A percentile compares a stretch with the other conserved stretches of the same genome.
Conservation (phyloP, 148 eudicot genomes). For the Silene latifolia region DNA sequence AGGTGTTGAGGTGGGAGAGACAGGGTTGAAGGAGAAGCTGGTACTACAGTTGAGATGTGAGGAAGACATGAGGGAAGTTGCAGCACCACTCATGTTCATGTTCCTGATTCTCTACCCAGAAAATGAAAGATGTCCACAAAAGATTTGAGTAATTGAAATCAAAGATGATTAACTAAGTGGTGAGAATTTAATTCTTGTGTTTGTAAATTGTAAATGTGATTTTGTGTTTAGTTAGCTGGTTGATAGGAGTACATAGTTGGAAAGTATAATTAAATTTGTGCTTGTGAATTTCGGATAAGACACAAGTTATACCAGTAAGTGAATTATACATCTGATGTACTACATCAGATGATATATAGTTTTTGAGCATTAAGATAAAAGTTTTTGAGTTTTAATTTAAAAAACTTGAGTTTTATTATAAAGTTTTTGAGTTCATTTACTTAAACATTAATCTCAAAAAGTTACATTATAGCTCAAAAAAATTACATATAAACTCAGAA, state of each 20-base stretch:
- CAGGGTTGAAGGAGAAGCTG: constrained; percentile 36
- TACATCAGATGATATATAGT: too few species aligned
- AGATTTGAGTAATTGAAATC: not conserved
- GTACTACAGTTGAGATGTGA: constrained; percentile 30
- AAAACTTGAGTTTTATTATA: too few species aligned
- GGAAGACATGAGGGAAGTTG: constrained; percentile 35
- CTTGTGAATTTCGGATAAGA: too few species aligned
- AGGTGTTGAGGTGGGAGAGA: constrained; percentile 30
- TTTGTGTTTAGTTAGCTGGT: not conserved
- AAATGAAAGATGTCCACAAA: not conserved
- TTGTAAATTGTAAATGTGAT: not conserved
- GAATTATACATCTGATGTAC: too few species aligned
- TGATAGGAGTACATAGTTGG: too few species aligned
- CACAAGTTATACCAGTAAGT: too few species aligned
- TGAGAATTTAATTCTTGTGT: not conserved
- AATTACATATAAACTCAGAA: too few species aligned
- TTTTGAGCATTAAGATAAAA: too few species aligned
- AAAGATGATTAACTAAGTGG: not conserved
- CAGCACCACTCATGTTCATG: constrained; percentile 39
- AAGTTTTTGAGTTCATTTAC: too few species aligned
- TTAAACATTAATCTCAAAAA: too few species aligned
- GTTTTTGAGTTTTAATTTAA: too few species aligned
- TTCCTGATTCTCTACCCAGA: not conserved
- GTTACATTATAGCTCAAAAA: too few species aligned
- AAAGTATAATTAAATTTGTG: not conserved